These are phyloP conservation scores for Microcera coccophila DNA, from an alignment of 2,329 filamentous ascomycete species.

Conservation along the genomic window DNA sequence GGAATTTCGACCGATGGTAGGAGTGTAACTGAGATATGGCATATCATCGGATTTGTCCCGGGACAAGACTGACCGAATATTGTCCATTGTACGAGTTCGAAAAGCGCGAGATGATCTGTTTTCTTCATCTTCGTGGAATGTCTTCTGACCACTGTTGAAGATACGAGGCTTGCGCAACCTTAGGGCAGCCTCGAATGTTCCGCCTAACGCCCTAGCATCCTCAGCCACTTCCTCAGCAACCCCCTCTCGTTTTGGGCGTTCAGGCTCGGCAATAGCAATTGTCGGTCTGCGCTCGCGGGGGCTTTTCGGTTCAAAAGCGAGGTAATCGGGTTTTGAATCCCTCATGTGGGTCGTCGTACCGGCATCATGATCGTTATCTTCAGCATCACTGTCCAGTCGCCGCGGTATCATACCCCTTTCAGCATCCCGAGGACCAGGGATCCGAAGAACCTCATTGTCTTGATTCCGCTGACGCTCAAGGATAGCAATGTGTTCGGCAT, in stretches of 20 bases:
- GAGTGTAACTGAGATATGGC: slow-evolving; percentile 91
- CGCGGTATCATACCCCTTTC: slow-evolving; percentile 74
- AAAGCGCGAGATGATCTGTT: slow-evolving; percentile 22
- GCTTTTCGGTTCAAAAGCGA: slow-evolving; percentile 17
- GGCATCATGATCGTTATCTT: slow-evolving; percentile 35
- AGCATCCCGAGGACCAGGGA: slow-evolving; percentile 86
- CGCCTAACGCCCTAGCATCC: slow-evolving; percentile 39
- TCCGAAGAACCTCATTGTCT: slow-evolving; percentile 72
- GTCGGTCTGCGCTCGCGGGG: slow-evolving; percentile 45
- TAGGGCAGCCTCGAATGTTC: slow-evolving; percentile 39
- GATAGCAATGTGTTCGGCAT: slow-evolving; percentile 84
- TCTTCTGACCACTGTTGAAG: slow-evolving; percentile 37
- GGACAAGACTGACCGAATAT: slow-evolving; percentile 54
- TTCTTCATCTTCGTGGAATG: slow-evolving; percentile 35
- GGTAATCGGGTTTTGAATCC: slow-evolving; percentile 25
- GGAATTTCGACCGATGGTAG: slow-evolving; percentile 89
- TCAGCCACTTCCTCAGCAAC: slow-evolving; percentile 37
- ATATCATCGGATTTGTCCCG: slow-evolving; percentile 57
- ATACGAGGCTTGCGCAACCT: slow-evolving; percentile 43
- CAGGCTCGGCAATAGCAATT: slow-evolving; percentile 65
- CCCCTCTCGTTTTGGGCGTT: slow-evolving; percentile 32
- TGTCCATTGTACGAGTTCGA: slow-evolving; percentile 52
- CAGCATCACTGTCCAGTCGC: slow-evolving; percentile 41
- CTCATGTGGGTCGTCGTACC: slow-evolving; percentile 22
- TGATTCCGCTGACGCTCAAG: slow-evolving; percentile 77